phyloP scores from a whole-genome alignment of 192 early-diverging fungal genomes.

The Kappamyces sp. region DNA sequence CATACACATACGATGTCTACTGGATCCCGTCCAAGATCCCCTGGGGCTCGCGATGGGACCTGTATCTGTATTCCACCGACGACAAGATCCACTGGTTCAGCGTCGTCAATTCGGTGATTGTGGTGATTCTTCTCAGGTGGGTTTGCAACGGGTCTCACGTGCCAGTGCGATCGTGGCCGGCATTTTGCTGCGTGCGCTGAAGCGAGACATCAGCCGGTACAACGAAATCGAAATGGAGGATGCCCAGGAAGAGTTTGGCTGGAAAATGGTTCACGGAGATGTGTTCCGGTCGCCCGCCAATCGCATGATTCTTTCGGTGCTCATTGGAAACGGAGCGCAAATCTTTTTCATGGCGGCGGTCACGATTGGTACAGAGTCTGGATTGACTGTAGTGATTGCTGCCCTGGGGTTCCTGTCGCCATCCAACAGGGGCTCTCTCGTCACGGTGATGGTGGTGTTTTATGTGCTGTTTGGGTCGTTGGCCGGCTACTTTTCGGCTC shows the following conservation, averaged over 20 bases:
- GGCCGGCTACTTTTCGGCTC: slow-evolving; percentile 85
- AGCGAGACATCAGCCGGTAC: slow-evolving; percentile 56
- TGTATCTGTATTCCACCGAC: slow-evolving; percentile 22
- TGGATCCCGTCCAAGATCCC: slow-evolving; percentile 35
- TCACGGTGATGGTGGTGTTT: slow-evolving; percentile 87
- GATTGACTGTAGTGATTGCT: slow-evolving; percentile 62
- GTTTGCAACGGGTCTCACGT: neutral
- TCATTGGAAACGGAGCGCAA: slow-evolving; percentile 55
- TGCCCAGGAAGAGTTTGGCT: slow-evolving; percentile 57
- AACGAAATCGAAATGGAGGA: slow-evolving; percentile 51
- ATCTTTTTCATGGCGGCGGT: slow-evolving; percentile 45
- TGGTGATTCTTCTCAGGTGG: slow-evolving; percentile 41
- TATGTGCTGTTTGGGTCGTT: slow-evolving; percentile 82
- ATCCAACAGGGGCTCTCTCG: slow-evolving; percentile 78
- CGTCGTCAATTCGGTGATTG: slow-evolving; percentile 52
- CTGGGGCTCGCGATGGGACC: slow-evolving; percentile 46
- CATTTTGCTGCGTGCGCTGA: slow-evolving; percentile 49
- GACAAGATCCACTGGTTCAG: slow-evolving; percentile 62
- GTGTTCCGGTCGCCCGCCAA: slow-evolving; percentile 48
- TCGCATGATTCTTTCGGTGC: slow-evolving; percentile 42
- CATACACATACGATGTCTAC: slow-evolving; percentile 43
- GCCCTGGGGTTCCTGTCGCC: slow-evolving; percentile 91
- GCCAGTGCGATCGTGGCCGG: slow-evolving; percentile 50
- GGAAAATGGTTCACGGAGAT: slow-evolving; percentile 61
- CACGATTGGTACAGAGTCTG: slow-evolving; percentile 35